These are phyloP conservation scores for Craspedostauros australis DNA, from an alignment of 108 stramenopile genomes.

Conservation along the genomic window DNA sequence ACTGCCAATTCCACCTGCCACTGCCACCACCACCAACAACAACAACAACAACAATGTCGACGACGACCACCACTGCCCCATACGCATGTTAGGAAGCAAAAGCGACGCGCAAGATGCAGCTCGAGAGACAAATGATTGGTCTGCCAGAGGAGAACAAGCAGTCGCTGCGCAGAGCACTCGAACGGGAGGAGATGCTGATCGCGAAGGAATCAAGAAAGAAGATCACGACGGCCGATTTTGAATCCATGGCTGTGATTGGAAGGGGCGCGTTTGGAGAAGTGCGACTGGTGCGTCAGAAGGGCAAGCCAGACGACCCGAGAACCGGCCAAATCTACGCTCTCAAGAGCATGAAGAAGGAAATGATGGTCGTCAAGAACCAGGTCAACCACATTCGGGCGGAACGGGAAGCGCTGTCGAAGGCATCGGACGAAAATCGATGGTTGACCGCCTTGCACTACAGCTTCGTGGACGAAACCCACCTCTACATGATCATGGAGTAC, in stretches of 20 bases:
- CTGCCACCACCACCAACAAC: no score
- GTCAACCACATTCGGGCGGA: conserved; percentile 97
- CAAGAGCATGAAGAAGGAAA: conserved; percentile 99
- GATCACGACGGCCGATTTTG: conserved; percentile 85
- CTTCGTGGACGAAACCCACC: conserved; percentile 91
- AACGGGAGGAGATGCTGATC: conserved; percentile 73
- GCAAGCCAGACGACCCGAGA: conserved; percentile 22
- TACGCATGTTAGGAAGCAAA: conserved; percentile 72
- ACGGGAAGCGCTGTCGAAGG: conserved; percentile 90
- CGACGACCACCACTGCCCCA: no score
- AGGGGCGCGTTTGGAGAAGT: conserved; percentile 97
- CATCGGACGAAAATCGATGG: conserved; percentile 90
- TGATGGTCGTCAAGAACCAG: conserved; percentile 99
- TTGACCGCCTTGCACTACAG: conserved; percentile 92
- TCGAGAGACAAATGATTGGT: conserved; percentile 81
- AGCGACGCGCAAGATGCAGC: conserved; percentile 72
- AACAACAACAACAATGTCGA: no score
- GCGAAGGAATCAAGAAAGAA: conserved; percentile 74
- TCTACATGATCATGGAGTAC: conserved; percentile 99
- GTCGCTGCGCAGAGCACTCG: conserved; percentile 57
- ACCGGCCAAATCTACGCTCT: conserved; percentile 86
- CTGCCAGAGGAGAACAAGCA: conserved; percentile 80
- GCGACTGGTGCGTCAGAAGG: conserved; percentile 80
- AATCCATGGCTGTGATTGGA: conserved; percentile 88
- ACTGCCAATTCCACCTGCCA: not conserved